Percentiles rank a stretch among this genome's conserved stretches.
Evolutionary conservation across 1,139 yeast species (phyloP).

Genomic region (Debaryomycetaceae sp.): DNA sequence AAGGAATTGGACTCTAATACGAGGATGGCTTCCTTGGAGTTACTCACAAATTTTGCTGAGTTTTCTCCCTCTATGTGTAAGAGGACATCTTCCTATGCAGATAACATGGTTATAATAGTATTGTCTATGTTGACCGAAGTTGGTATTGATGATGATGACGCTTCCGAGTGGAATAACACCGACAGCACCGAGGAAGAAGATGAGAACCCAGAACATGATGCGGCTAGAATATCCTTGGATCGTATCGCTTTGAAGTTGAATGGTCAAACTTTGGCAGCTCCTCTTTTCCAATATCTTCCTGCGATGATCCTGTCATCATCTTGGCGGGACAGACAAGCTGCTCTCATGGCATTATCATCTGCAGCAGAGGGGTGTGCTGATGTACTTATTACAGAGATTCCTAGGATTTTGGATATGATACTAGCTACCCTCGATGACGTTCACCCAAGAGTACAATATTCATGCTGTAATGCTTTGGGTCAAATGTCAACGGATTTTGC

Average conservation of each 20-base stretch:
- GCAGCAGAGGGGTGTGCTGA: conserved; percentile 98
- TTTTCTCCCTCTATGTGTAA: conserved; percentile 96
- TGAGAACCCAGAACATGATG: conserved; percentile 83
- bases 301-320: conserved; percentile 68
- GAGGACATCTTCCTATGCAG: conserved; percentile 67
- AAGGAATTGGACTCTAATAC: conserved; percentile 75
- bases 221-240: conserved; percentile 91
- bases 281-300: conserved; percentile 83
- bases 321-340: conserved; percentile 97
- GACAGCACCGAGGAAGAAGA: conserved; percentile 78
- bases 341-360: conserved; percentile 92
- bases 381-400: conserved; percentile 77
- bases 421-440: conserved; percentile 77
- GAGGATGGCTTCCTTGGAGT: conserved; percentile 82
- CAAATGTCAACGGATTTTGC: conserved; percentile 98
- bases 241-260: conserved; percentile 81
- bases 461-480: conserved; percentile 94
- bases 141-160: conserved; percentile 80
- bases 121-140: conserved; percentile 90
- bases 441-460: conserved; percentile 94
- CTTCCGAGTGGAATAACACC: conserved; percentile 84
- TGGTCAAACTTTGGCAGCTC: conserved; percentile 80
- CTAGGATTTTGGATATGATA: conserved; percentile 76
- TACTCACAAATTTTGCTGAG: conserved; percentile 86
- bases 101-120: conserved; percentile 68